Conservation (phyloP, 2,329 filamentous ascomycete genomes). For the Macrophomina pseudophaseolina region DNA sequence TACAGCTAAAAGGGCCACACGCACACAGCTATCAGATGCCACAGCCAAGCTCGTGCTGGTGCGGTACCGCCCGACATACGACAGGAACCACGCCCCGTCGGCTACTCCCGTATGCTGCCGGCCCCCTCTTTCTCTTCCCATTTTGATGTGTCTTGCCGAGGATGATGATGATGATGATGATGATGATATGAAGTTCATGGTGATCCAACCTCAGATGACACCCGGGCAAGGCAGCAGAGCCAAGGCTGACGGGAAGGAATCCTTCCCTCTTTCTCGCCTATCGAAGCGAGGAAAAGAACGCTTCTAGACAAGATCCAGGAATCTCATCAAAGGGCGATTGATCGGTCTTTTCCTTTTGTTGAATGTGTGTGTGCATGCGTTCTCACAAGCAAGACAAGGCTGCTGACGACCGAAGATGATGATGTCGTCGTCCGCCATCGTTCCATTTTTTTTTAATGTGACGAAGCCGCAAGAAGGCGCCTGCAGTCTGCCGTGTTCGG, state of each 20-base stretch:
- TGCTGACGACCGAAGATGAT: no score
- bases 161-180: no score
- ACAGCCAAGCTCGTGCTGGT: not conserved
- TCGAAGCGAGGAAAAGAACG: no score
- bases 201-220: not conserved
- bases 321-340: no score
- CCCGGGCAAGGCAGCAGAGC: not conserved
- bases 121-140: not conserved
- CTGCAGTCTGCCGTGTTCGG: slow-evolving; percentile 1
- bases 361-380: no score
- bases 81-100: not conserved
- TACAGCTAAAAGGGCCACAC: not conserved
- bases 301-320: no score
- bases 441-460: not conserved
- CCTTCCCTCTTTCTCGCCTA: no score
- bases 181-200: not conserved
- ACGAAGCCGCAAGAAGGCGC: not conserved
- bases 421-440: not conserved
- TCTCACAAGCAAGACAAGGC: no score
- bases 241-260: not conserved
- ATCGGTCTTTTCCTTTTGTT: no score
- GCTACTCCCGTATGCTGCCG: no score
- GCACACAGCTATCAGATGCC: not conserved
- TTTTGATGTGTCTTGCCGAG: not conserved
- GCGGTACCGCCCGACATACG: not conserved